Percentiles rank a stretch among this genome's conserved stretches.
Evolutionary conservation across 805 yeast genomes (phyloP).

Genomic region (baker's yeast (Saccharomyces cerevisiae)): DNA sequence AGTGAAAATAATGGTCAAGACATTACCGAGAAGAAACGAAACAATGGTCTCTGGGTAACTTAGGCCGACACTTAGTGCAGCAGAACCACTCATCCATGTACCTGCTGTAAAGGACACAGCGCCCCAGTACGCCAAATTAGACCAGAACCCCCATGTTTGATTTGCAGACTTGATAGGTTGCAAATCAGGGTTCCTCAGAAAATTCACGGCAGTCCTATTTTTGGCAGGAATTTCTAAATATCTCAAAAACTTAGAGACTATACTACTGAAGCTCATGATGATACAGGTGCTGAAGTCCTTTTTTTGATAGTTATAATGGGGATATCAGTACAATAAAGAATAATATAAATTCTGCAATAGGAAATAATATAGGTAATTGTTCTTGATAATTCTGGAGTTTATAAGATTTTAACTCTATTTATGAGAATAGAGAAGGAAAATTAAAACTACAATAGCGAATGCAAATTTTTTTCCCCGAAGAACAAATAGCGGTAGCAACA

Average conservation of each 20-base stretch:
- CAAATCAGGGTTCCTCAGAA: conserved; percentile 31
- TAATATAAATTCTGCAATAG: neutral
- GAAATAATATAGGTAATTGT: neutral
- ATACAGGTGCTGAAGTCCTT: neutral
- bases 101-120: conserved; percentile 37
- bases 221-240: conserved; percentile 28
- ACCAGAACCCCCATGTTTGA: conserved; percentile 36
- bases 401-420: neutral
- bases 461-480: neutral
- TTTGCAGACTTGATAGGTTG: conserved; percentile 20
- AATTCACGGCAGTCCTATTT: conserved; percentile 25
- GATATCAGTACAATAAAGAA: neutral
- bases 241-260: conserved; percentile 4
- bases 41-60: conserved; percentile 40
- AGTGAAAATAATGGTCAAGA: conserved; percentile 38
- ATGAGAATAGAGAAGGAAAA: neutral
- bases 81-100: conserved; percentile 40
- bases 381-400: neutral
- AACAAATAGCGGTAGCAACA: no score
- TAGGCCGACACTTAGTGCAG: conserved; percentile 39
- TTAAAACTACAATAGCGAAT: neutral
- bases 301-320: neutral
- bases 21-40: conserved; percentile 38
- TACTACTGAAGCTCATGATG: neutral
- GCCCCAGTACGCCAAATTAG: conserved; percentile 39